Percentiles rank a stretch among this genome's conserved stretches.
phyloP scores from a whole-genome alignment of 345 rosid genomes.

The Ricinus communis region DNA sequence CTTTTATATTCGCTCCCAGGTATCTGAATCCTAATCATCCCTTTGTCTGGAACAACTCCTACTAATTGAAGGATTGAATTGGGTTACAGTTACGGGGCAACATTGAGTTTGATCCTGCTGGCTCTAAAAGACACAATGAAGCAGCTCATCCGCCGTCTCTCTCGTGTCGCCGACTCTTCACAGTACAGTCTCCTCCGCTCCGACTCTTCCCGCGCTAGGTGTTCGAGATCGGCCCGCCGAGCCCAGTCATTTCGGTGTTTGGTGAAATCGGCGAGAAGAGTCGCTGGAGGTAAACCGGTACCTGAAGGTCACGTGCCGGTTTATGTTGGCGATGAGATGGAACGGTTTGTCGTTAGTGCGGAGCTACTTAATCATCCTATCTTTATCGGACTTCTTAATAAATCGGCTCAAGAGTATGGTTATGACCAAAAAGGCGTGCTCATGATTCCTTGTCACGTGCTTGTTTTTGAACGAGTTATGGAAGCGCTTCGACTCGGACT shows the following conservation, averaged over 20 bases:
- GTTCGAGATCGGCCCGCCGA: conserved; percentile 16
- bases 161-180: conserved; percentile 83
- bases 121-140: conserved; percentile 46
- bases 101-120: too few relatives aligned
- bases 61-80: too few relatives aligned
- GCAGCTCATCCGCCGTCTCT: conserved; percentile 82
- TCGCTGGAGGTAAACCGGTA: conserved; percentile 36
- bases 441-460: conserved; percentile 84
- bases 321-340: conserved; percentile 94
- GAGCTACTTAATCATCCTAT: conserved; percentile 88
- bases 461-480: conserved; percentile 74
- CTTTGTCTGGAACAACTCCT: too few relatives aligned
- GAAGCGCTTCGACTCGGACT: conserved; percentile 81
- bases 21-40: too few relatives aligned
- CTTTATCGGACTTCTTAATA: conserved; percentile 63
- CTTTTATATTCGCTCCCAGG: too few relatives aligned
- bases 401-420: conserved; percentile 92
- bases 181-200: conserved; percentile 75
- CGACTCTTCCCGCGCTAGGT: conserved; percentile 33
- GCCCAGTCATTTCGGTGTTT: conserved; percentile 20
- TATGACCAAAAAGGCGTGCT: conserved; percentile 92
- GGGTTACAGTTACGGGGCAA: too few relatives aligned
- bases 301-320: conserved; percentile 89
- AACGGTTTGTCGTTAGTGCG: conserved; percentile 78
- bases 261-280: conserved; percentile 28